These are phyloP conservation scores for Marasmius oreades DNA, from an alignment of 1,284 basidiomycete genomes.

Conservation along the genomic window DNA sequence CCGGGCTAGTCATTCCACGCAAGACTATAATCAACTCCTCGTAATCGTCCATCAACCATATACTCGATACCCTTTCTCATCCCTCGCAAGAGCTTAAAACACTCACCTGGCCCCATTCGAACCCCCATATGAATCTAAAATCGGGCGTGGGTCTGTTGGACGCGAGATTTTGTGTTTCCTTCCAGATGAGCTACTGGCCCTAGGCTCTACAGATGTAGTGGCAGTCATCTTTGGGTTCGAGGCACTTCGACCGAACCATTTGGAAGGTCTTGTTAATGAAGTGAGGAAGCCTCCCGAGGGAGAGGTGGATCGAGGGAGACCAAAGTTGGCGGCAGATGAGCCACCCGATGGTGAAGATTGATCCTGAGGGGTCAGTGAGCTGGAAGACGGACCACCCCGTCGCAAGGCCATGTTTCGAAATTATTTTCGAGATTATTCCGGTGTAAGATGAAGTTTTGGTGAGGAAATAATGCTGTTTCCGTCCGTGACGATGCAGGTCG, in stretches of 20 bases:
- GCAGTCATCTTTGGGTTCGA: conserved; percentile 34
- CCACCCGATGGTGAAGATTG: conserved; percentile 24
- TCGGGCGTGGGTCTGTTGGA: conserved; percentile 75
- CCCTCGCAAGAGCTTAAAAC: neutral
- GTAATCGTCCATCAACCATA: neutral
- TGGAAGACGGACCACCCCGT: conserved; percentile 28
- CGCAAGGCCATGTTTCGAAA: conserved; percentile 31
- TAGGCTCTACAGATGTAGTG: conserved; percentile 33
- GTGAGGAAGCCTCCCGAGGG: conserved; percentile 40
- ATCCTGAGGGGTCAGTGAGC: conserved; percentile 30
- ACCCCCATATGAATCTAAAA: conserved; percentile 47
- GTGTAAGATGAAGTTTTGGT: neutral
- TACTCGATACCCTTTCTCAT: neutral
- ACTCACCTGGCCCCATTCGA: conserved; percentile 47
- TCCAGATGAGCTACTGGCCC: conserved; percentile 51
- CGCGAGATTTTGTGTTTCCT: conserved; percentile 78
- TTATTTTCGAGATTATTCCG: conserved; percentile 1
- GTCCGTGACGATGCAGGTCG: neutral
- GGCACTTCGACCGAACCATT: conserved; percentile 42
- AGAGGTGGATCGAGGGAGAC: conserved; percentile 35
- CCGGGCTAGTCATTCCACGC: neutral
- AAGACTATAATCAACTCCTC: neutral
- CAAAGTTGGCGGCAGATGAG: conserved; percentile 23
- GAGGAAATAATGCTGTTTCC: neutral
- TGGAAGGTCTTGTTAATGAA: conserved; percentile 38